phyloP scores from a whole-genome alignment of 169 alveolate genomes.

The Amoebophrya sp. region DNA sequence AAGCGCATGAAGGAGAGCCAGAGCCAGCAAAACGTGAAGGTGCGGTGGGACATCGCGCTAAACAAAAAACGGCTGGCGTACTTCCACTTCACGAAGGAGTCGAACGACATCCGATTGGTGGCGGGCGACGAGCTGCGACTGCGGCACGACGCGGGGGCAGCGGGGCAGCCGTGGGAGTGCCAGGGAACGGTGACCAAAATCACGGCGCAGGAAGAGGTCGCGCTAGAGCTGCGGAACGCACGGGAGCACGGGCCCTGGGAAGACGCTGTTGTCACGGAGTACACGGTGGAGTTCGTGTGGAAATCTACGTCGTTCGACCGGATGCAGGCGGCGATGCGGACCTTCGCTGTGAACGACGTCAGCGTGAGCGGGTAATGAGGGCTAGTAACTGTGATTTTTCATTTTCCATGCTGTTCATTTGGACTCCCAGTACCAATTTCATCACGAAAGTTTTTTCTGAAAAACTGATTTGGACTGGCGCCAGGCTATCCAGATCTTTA shows the following conservation, averaged over 20 bases:
- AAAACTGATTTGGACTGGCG: too few relatives aligned
- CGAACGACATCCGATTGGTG: conserved; percentile 62
- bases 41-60: conserved; percentile 52
- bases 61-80: conserved; percentile 66
- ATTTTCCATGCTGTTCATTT: too few relatives aligned
- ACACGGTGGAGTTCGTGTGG: conserved; percentile 79
- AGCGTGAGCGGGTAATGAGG: conserved; percentile 4
- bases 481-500: too few relatives aligned
- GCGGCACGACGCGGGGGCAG: conserved; percentile 23
- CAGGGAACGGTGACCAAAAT: conserved; percentile 5
- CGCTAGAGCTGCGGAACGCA: conserved; percentile 49
- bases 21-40: conserved; percentile 54
- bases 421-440: too few relatives aligned
- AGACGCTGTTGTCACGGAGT: conserved; percentile 40
- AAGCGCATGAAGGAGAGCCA: conserved; percentile 72
- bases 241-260: conserved; percentile 47
- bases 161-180: neutral
- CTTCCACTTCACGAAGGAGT: conserved; percentile 70
- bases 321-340: conserved; percentile 70
- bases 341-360: conserved; percentile 27
- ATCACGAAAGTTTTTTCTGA: too few relatives aligned
- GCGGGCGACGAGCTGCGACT: conserved; percentile 73
- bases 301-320: conserved; percentile 82
- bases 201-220: conserved; percentile 56
- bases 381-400: neutral